Conservation (phyloP, 2,329 filamentous ascomycete species). For the Fonsecaea multimorphosa region DNA sequence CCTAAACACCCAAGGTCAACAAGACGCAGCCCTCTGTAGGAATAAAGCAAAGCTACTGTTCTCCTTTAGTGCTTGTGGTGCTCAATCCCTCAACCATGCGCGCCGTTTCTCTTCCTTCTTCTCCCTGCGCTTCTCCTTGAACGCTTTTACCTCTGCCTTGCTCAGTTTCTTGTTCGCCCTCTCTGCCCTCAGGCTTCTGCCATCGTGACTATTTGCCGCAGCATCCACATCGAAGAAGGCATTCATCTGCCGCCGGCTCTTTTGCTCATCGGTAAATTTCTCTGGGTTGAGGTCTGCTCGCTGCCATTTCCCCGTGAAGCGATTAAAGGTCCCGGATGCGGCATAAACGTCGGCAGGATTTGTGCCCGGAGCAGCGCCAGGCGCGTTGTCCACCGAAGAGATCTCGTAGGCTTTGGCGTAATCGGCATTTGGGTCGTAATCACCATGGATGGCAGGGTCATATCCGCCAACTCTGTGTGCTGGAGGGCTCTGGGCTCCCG, state of each 20-base stretch:
- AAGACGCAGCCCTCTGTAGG: not conserved
- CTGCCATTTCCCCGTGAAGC: conserved; percentile 87
- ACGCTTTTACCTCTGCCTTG: conserved; percentile 86
- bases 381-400: conserved; percentile 44
- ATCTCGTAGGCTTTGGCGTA: conserved; percentile 72
- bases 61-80: not conserved
- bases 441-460: conserved; percentile 93
- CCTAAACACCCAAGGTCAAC: not conserved
- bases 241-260: conserved; percentile 85
- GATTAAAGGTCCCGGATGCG: conserved; percentile 81
- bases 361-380: conserved; percentile 43
- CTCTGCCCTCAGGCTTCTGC: conserved; percentile 89
- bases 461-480: conserved; percentile 69
- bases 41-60: not conserved
- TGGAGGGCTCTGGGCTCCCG: conserved; percentile 48
- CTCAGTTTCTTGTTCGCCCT: conserved; percentile 80
- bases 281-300: conserved; percentile 70
- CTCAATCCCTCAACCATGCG: conserved; percentile 86
- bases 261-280: conserved; percentile 83
- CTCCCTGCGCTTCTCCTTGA: conserved; percentile 85
- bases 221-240: conserved; percentile 96
- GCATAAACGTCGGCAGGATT: conserved; percentile 63
- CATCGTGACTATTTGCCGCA: conserved; percentile 87
- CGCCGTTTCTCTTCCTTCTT: conserved; percentile 94
- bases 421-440: conserved; percentile 94